Evolutionary conservation across 345 rosid species (phyloP), one percentile per base, ranked within the genome.

Genomic region (Leavenworthia alabamica): DNA sequence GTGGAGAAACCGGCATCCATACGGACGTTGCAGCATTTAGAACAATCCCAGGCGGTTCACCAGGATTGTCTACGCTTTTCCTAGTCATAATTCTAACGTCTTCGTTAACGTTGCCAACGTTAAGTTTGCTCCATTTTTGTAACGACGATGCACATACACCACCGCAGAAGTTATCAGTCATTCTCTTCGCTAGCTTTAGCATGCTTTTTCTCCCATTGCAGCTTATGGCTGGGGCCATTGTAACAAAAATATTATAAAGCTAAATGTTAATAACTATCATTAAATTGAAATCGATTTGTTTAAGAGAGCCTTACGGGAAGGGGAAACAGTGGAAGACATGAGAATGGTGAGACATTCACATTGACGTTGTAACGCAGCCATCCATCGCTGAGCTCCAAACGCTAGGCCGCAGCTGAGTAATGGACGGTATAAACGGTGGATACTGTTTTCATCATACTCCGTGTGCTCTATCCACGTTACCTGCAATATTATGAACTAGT

Each of bases 391-490:
- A 0, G 97, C 93, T 0, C 99, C 97, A 23, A 89, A 90, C 19
- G 87, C 99, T 81, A 89, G 74, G 23, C 99, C 92, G 0, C 87
- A 81, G 39, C 78, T 73, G 9, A 94, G 45, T 28, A 88, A 51
- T 0, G 86, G 86, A 1, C 85, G 81, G 71, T 81, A 94, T 7
- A 86, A 86, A 8, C 82, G 92, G 65, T 90, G 96, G 15, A 79
- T 74, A 46, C 62, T 85, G 50, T 73, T 80, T 60, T 86, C 96
- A 0, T 90, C 99, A 36, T 88, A 94, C 40, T 94, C 97, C 9
- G 89, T 83, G 68, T 88, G 93, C 62, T 94, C 99, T n/a, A 90
- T 87, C 99, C 99, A 94, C 5, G 93, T 90, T 37, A 94, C 97
- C 99, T 94, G 69, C 72, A 67, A 32, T 14, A 14, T 22, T 29